Conservation (phyloP, 177 flowering plant genomes). For the Vitis hybrid region DNA sequence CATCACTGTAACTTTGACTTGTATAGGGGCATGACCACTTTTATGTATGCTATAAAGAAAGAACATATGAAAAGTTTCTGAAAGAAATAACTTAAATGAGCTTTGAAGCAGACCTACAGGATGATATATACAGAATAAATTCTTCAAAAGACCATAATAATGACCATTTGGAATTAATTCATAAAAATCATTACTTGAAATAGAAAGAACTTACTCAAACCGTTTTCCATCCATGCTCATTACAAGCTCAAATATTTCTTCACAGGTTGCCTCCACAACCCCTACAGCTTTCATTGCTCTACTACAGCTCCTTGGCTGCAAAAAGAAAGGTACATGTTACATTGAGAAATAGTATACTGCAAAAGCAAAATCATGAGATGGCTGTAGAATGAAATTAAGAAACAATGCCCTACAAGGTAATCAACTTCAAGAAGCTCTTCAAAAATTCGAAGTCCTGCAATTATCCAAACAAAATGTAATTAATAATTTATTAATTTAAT, state of each 20-base stretch:
- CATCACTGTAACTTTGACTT: too few species aligned
- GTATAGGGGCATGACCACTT: too few species aligned
- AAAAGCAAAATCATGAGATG: background rate
- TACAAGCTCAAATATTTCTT: constrained; percentile 96
- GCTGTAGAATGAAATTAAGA: constrained; percentile 4
- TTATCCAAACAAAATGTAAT: constrained; percentile 5
- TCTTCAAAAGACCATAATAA: too few species aligned
- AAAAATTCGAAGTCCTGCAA: constrained; percentile 95
- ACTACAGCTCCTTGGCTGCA: constrained; percentile 98
- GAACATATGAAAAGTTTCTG: too few species aligned
- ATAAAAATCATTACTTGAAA: constrained; percentile 1
- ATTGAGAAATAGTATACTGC: constrained; percentile 2
- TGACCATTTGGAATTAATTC: too few species aligned
- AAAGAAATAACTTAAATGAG: too few species aligned
- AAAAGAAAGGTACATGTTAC: constrained; percentile 12
- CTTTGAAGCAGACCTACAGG: too few species aligned
- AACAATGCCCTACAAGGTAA: constrained; percentile 70
- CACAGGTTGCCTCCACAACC: constrained; percentile 96
- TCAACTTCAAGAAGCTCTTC: constrained; percentile 98
- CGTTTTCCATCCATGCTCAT: constrained; percentile 99
- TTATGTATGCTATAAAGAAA: too few species aligned
- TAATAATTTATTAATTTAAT: background rate
- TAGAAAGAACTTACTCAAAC: constrained; percentile 73
- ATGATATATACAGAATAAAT: too few species aligned
- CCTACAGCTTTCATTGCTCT: constrained; percentile 99